A percentile compares a stretch with the other conserved stretches of the same genome.
These are phyloP conservation scores for Panicum virgatum DNA, from an alignment of 202 grass and related monocot species.

Conservation along the genomic window DNA sequence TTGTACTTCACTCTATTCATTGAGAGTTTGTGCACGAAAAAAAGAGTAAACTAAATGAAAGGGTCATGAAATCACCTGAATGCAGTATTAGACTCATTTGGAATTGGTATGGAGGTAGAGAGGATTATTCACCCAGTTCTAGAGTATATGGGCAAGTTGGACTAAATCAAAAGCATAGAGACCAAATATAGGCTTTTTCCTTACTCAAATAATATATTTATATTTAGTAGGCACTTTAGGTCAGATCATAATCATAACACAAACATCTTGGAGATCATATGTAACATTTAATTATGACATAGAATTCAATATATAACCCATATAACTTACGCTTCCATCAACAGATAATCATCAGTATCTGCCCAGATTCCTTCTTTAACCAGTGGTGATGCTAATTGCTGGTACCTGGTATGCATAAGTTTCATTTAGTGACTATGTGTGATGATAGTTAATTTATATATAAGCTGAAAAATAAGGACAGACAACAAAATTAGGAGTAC, in stretches of 20 bases:
- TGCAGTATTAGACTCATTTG: neutral
- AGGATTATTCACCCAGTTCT: neutral
- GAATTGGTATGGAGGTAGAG: neutral
- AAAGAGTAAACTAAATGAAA: neutral
- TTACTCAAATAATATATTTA: constrained; percentile 7
- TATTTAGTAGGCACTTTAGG: neutral
- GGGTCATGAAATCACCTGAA: neutral
- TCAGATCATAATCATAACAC: neutral
- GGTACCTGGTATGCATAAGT: constrained; percentile 53
- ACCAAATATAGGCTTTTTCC: neutral
- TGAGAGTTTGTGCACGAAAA: neutral
- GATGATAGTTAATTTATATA: no score
- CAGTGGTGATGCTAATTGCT: constrained; percentile 62
- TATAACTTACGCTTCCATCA: constrained; percentile 37
- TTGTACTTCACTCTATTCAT: neutral
- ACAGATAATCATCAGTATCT: constrained; percentile 71
- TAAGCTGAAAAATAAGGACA: constrained; percentile 4
- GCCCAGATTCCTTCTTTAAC: constrained; percentile 63
- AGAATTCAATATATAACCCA: neutral
- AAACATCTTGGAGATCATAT: constrained; percentile 10
- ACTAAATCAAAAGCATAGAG: neutral
- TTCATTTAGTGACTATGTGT: neutral
- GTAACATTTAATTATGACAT: constrained; percentile 11
- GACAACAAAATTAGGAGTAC: neutral
- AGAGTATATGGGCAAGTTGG: neutral